Base-by-base conservation (phyloP, 192 early-diverging fungal species). In the Tieghemiomyces parasiticus region DNA sequence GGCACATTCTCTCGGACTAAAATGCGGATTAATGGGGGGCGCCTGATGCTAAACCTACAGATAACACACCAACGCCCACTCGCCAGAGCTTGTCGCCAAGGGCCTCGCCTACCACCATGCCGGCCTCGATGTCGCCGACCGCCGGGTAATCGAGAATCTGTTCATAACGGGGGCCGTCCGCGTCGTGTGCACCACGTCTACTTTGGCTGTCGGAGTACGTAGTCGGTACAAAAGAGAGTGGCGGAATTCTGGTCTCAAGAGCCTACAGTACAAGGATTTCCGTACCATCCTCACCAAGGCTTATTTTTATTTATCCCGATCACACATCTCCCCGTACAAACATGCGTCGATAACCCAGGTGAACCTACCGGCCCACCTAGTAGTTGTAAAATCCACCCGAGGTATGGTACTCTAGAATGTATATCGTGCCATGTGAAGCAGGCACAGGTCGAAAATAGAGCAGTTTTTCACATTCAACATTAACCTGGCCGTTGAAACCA, bases 71-170 rank as follows among this genome's bases (percentile, higher is more conserved):
- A n/a, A n/a, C n/a, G n/a, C n/a, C n/a, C n/a, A n/a, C n/a, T n/a
- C n/a, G 44, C 12, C 63, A 81, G 83, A 78, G 10, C 68, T 74
- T 2, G 67, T 85, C 10, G 55, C 67, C 2, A 61, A 77, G 12
- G 84, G 84, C 0, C 61, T 89, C 52, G 87, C 77, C 1, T 83
- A 74, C 42, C 87, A 89, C 48, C 80, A 89, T 52, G 83, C 81
- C 26, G 78, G 84, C 14, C 76, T 85, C 1, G 61, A 71, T 30
- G 28, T 71, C 0, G 67, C 30, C 19, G 74, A 75, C 60, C 49
- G 70, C 8, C 46, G 38, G 26, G 60, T 66, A 9, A 49, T 86
- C 14, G 87, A 89, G 63, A 42, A 62, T 12, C 47, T 71, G 32
- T 89, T 85, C 62, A 59, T 74, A 0, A 61, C 72, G 9, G 74